Base-by-base conservation (phyloP, 768 basidiomycete species). In the Leucosporidium yakuticum region DNA sequence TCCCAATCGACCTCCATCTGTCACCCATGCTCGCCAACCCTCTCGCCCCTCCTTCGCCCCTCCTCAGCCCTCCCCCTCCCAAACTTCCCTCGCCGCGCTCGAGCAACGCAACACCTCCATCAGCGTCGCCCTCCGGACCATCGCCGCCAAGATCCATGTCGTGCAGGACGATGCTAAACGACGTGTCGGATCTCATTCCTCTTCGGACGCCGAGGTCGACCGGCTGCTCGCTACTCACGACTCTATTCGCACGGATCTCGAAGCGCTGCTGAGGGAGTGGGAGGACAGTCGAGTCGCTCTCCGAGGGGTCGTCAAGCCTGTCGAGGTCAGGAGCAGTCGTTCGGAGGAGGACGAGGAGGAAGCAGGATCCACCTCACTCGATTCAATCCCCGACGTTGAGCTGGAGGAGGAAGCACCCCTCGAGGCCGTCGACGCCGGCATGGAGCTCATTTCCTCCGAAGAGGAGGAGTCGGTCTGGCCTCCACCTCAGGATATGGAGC, bases 121-220 rank as follows among this genome's bases (percentile, higher is more conserved):
- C 39, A 44, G 39, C 11, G 31, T 65, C 32, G 15, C 64, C 29
- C 53, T 71, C 25, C 48, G 57, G 1, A 31, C 60, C 0, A 29
- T 68, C 9, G 63, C 68, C 29, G 51, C 60, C 19, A 59, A 59
- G 31, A 47, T 68, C 20, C 60, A 57, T 17, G 47, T 65, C 31
- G 47, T 71, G 17, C 4, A 23, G 3, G 58, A 44, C 1, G 61
- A 65, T 39, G 56, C 57, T 7, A 39, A 36, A 20, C 32, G 15
- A 4, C 23, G 32, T 11, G 31, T 11, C 12, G 31, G 32, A 4
- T 54, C 53, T 15, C 9, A 15, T 21, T 7, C 39, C 21, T 54
- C 14, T 47, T 14, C 44, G 25, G 4, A 39, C 21, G 39, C 15
- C 32, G 60, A 51, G 7, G 39, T 44, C n/a, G 29, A 53, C 29